phyloP scores from a whole-genome alignment of 148 eudicot genomes.

The Bassia scoparia region DNA sequence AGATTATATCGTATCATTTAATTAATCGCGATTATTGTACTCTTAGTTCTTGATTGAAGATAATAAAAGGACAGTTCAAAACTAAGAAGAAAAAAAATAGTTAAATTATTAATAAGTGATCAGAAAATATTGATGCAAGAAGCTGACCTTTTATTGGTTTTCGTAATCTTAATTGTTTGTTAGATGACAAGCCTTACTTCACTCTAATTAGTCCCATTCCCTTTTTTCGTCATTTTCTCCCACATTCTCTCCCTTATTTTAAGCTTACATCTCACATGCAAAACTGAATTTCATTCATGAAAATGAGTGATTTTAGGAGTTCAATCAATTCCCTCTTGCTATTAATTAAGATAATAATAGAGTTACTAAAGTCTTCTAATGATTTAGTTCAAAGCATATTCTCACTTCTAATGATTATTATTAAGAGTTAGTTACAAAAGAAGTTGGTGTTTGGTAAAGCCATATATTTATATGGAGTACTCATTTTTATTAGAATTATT shows the following conservation, averaged over 20 bases:
- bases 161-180: constrained; percentile 6
- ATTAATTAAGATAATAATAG: too few species aligned
- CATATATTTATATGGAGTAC: too few species aligned
- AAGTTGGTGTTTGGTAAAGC: too few species aligned
- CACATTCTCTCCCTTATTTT: constrained; percentile 29
- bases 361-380: too few species aligned
- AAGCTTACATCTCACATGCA: constrained; percentile 32
- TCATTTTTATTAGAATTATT: too few species aligned
- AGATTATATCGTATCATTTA: neutral
- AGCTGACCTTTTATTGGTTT: constrained; percentile 28
- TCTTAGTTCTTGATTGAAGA: constrained; percentile 10
- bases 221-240: neutral
- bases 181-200: constrained; percentile 10
- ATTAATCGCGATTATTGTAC: constrained; percentile 6
- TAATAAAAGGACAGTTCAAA: neutral
- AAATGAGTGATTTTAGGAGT: constrained; percentile 25
- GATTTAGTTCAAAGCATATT: too few species aligned
- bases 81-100: neutral
- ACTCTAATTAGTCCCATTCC: neutral
- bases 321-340: constrained; percentile 12
- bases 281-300: constrained; percentile 8
- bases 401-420: too few species aligned
- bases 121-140: constrained; percentile 17
- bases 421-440: too few species aligned
- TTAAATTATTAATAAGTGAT: neutral